These are phyloP conservation scores for Aureobasidium subglaciale DNA, from an alignment of 2,329 filamentous ascomycete species.

Conservation along the genomic window DNA sequence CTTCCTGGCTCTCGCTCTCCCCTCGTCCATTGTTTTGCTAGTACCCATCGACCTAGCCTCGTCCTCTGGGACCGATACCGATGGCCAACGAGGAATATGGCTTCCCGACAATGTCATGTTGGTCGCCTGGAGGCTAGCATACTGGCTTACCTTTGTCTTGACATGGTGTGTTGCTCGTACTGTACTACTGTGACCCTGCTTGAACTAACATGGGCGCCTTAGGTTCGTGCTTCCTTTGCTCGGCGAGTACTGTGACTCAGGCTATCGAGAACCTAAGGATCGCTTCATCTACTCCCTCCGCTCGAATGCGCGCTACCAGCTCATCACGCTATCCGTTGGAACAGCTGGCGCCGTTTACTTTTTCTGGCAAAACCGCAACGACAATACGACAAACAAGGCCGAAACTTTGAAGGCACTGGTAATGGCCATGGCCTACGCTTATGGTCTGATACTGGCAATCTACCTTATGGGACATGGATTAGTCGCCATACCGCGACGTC, in stretches of 20 bases:
- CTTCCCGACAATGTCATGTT: slow-evolving; percentile 69
- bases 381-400: slow-evolving; percentile 38
- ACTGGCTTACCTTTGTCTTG: slow-evolving; percentile 92
- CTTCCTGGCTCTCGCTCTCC: slow-evolving; percentile 91
- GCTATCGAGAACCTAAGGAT: slow-evolving; percentile 78
- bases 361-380: slow-evolving; percentile 66
- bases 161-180: slow-evolving; percentile 62
- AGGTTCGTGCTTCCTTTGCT: slow-evolving; percentile 88
- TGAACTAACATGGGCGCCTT: not conserved
- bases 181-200: no score
- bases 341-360: slow-evolving; percentile 74
- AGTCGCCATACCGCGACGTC: slow-evolving; percentile 75
- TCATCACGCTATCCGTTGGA: slow-evolving; percentile 66
- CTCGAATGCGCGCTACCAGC: slow-evolving; percentile 81
- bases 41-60: slow-evolving; percentile 95
- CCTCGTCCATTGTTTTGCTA: slow-evolving; percentile 81
- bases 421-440: slow-evolving; percentile 92
- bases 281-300: slow-evolving; percentile 78
- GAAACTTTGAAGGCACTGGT: slow-evolving; percentile 71
- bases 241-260: slow-evolving; percentile 89
- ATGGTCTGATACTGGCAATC: slow-evolving; percentile 84
- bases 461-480: slow-evolving; percentile 97
- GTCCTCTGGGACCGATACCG: slow-evolving; percentile 65
- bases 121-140: slow-evolving; percentile 89
- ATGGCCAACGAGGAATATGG: slow-evolving; percentile 70